These are phyloP conservation scores for Choiromyces venosus DNA, from an alignment of 495 filamentous ascomycete species.

Conservation along the genomic window DNA sequence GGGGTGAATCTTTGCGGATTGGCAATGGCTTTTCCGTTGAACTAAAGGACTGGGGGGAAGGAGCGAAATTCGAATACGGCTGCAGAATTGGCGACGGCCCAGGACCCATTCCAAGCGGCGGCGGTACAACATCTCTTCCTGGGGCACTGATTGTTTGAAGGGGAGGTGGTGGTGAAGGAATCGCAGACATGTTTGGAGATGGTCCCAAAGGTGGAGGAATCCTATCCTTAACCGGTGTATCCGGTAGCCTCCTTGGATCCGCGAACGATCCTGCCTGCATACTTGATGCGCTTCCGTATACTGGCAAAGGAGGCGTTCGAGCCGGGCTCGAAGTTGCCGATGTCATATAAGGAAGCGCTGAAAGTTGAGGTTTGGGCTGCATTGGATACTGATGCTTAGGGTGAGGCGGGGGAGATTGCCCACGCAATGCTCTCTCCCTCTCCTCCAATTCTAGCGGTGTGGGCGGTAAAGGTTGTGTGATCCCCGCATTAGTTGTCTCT, in stretches of 20 bases:
- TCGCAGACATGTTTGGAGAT: not conserved
- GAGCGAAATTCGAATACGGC: not conserved
- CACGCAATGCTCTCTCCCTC: slow-evolving; percentile 21
- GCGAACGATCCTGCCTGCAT: not conserved
- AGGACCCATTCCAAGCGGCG: slow-evolving; percentile 19
- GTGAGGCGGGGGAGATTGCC: slow-evolving; percentile 6
- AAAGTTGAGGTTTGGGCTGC: slow-evolving; percentile 25
- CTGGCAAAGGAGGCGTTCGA: slow-evolving; percentile 5
- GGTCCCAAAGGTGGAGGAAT: slow-evolving; percentile 7
- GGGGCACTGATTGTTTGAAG: not conserved
- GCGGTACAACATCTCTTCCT: slow-evolving; percentile 12
- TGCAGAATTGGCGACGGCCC: slow-evolving; percentile 1
- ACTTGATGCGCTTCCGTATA: too few relatives aligned
- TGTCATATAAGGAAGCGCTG: slow-evolving; percentile 28
- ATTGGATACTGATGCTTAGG: slow-evolving; percentile 12
- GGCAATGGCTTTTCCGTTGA: not conserved
- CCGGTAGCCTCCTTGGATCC: not conserved
- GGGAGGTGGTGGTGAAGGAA: not conserved
- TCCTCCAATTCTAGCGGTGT: slow-evolving; percentile 38
- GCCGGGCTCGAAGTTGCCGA: slow-evolving; percentile 27
- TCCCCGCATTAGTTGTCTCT: slow-evolving; percentile 11
- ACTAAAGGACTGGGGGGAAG: not conserved
- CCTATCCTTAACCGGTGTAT: slow-evolving; percentile 21
- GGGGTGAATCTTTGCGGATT: not conserved
- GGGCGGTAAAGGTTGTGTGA: slow-evolving; percentile 27